Conservation (phyloP, 805 yeast species). For the Pichia paraexigua region DNA sequence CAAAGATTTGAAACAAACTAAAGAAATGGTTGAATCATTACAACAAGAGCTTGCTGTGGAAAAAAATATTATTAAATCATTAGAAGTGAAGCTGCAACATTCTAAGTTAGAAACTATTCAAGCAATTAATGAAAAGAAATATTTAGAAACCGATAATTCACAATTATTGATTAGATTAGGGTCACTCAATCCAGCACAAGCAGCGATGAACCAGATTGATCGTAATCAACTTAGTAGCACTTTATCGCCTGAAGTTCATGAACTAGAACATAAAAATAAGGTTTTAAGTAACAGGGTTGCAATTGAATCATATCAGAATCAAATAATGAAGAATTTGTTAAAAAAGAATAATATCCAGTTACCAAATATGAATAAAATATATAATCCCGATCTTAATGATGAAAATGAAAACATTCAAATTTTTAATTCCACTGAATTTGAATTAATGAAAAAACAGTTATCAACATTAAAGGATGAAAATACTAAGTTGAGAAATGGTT, state of each 20-base stretch:
- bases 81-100: conserved; percentile 21
- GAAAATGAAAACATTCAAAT: conserved; percentile 3
- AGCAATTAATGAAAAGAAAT: conserved; percentile 24
- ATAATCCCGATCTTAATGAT: neutral
- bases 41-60: conserved; percentile 25
- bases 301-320: conserved; percentile 53
- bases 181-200: conserved; percentile 19
- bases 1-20: conserved; percentile 32
- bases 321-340: conserved; percentile 37
- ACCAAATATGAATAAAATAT: neutral
- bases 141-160: conserved; percentile 26
- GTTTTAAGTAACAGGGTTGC: conserved; percentile 58
- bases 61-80: conserved; percentile 17
- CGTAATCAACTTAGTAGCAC: conserved; percentile 1
- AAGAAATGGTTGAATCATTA: conserved; percentile 23
- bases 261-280: conserved; percentile 46
- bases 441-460: conserved; percentile 15
- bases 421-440: conserved; percentile 17
- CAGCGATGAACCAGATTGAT: conserved; percentile 1
- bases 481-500: conserved; percentile 26
- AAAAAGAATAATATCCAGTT: conserved; percentile 12
- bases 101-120: conserved; percentile 30
- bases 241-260: conserved; percentile 10
- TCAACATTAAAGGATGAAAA: conserved; percentile 6
- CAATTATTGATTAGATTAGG: conserved; percentile 24